A percentile compares a stretch with the other conserved stretches of the same genome.
These are phyloP conservation scores for Cladosporium sp. DNA, from an alignment of 2,329 filamentous ascomycete species.

Conservation along the genomic window DNA sequence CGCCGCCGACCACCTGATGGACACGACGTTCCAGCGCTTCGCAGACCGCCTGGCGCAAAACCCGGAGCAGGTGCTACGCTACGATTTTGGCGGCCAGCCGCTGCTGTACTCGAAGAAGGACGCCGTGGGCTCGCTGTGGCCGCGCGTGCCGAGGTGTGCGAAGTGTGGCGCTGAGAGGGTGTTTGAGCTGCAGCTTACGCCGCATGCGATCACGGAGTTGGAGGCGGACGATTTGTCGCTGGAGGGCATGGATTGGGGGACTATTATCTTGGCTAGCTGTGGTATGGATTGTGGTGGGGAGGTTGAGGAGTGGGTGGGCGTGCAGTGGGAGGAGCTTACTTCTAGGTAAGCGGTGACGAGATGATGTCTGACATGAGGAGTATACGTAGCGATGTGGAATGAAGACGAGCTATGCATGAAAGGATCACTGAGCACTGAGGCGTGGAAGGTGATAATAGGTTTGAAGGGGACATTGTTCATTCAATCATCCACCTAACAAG, in stretches of 20 bases:
- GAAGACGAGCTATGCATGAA: conserved; percentile 1
- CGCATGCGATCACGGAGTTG: conserved; percentile 84
- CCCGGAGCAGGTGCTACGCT: conserved; percentile 54
- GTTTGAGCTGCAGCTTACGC: conserved; percentile 91
- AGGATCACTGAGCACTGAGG: not conserved
- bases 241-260: conserved; percentile 98
- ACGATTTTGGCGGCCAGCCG: conserved; percentile 52
- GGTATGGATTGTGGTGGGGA: conserved; percentile 71
- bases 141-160: conserved; percentile 68
- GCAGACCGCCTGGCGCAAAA: conserved; percentile 55
- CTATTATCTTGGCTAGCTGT: conserved; percentile 84
- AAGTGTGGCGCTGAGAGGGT: conserved; percentile 74
- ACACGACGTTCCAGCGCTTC: conserved; percentile 55
- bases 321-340: conserved; percentile 84
- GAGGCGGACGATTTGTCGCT: conserved; percentile 69
- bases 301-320: conserved; percentile 93
- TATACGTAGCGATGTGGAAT: not conserved
- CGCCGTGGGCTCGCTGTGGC: conserved; percentile 61
- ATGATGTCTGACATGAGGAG: not conserved
- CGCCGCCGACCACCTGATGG: conserved; percentile 51
- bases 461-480: not conserved
- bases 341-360: not conserved
- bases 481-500: not conserved
- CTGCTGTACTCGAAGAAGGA: conserved; percentile 82
- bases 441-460: not conserved